phyloP scores from a whole-genome alignment of 2,329 filamentous ascomycete genomes.

The Cladosporium oxysporum region DNA sequence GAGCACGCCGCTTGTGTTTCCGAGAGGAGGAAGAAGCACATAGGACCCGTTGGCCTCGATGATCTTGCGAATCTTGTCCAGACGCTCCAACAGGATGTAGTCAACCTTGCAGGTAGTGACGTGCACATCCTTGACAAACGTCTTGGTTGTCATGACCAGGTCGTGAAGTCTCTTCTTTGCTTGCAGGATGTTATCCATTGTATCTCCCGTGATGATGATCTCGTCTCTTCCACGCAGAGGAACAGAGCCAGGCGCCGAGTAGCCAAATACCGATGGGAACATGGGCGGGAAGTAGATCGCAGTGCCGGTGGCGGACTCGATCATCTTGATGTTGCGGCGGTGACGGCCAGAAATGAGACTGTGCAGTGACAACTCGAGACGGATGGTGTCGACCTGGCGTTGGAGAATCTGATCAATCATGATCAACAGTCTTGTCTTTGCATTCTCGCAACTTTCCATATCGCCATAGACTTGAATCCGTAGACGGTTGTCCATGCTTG shows the following conservation, averaged over 20 bases:
- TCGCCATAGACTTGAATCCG: conserved; percentile 94
- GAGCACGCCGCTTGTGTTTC: conserved; percentile 79
- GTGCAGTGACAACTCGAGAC: conserved; percentile 83
- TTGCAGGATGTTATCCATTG: conserved; percentile 75
- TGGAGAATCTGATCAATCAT: conserved; percentile 92
- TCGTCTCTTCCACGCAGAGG: conserved; percentile 81
- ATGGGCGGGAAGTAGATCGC: conserved; percentile 97
- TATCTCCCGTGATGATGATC: conserved; percentile 93
- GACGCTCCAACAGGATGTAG: conserved; percentile 82
- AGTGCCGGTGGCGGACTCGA: conserved; percentile 92
- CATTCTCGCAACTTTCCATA: conserved; percentile 91
- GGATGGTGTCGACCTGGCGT: conserved; percentile 74
- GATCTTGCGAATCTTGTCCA: conserved; percentile 97
- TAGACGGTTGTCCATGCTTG: conserved; percentile 82
- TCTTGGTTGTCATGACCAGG: conserved; percentile 74
- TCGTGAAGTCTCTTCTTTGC: conserved; percentile 93
- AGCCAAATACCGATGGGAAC: conserved; percentile 88
- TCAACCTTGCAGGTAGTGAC: conserved; percentile 93
- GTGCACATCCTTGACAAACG: conserved; percentile 81
- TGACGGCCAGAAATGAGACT: conserved; percentile 90
- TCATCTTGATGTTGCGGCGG: conserved; percentile 95
- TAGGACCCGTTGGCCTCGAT: conserved; percentile 96
- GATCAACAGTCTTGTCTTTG: conserved; percentile 92
- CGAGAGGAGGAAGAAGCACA: conserved; percentile 86
- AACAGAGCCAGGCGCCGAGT: conserved; percentile 74